phyloP scores from a whole-genome alignment of 768 basidiomycete species.

The Tricholoma flavovirens region DNA sequence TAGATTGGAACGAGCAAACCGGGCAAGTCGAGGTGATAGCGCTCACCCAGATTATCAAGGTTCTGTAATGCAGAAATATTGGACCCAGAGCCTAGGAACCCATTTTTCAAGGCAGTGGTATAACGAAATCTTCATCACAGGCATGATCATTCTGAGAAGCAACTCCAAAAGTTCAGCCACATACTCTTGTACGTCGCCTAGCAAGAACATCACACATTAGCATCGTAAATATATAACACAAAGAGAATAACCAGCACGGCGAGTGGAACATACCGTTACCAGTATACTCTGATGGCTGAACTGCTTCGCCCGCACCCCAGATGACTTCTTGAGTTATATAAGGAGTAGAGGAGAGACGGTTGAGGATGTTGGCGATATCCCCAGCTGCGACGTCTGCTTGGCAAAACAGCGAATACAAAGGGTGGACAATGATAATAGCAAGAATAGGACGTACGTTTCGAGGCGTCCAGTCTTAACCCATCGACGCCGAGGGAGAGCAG shows the following conservation, averaged over 20 bases:
- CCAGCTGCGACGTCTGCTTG: conserved; percentile 44
- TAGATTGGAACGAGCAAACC: background rate
- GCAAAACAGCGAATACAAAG: background rate
- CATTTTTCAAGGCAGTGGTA: conserved; percentile 43
- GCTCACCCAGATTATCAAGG: conserved; percentile 43
- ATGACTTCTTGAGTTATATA: conserved; percentile 66
- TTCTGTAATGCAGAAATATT: conserved; percentile 44
- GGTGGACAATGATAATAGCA: too few relatives aligned
- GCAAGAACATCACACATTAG: background rate
- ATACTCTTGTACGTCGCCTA: conserved; percentile 62
- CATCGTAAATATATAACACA: too few relatives aligned
- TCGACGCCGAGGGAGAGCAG: conserved; percentile 56
- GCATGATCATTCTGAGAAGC: too few relatives aligned
- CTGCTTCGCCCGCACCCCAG: conserved; percentile 45
- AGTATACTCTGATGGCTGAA: conserved; percentile 53
- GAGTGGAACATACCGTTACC: conserved; percentile 33
- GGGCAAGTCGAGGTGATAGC: background rate
- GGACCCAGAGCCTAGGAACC: conserved; percentile 41
- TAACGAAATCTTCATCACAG: conserved; percentile 46
- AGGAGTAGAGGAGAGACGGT: conserved; percentile 32
- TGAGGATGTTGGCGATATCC: conserved; percentile 51
- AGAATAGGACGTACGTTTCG: conserved; percentile 43
- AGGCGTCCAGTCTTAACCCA: conserved; percentile 58
- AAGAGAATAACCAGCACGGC: background rate
- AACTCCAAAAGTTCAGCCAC: conserved; percentile 11